Conservation (phyloP, 306 rosid genomes). For the Crotalaria pallida region DNA sequence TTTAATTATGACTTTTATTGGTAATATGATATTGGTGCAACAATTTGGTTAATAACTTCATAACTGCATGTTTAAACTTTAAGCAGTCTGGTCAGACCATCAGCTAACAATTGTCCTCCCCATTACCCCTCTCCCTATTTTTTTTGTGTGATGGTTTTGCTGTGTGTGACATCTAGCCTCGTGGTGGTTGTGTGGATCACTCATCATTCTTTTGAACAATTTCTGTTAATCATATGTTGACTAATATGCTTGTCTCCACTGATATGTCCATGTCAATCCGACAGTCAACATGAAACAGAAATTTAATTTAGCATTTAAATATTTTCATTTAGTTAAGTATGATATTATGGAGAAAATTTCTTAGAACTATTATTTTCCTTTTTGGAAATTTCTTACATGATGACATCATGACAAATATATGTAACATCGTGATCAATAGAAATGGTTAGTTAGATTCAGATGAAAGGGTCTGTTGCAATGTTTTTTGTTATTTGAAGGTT, state of each 20-base stretch:
- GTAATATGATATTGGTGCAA: neutral
- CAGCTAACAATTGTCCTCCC: neutral
- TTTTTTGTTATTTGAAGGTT: neutral
- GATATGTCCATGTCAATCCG: neutral
- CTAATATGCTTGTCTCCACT: neutral
- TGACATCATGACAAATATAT: neutral
- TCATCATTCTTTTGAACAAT: neutral
- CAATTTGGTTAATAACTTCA: neutral
- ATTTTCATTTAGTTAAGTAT: neutral
- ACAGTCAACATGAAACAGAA: neutral
- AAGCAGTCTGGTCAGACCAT: slow-evolving; percentile 1
- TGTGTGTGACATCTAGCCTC: neutral
- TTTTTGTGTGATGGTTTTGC: neutral
- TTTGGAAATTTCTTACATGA: neutral
- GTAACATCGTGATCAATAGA: neutral
- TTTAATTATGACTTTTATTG: neutral
- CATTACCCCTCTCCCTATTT: neutral
- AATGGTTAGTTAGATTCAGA: neutral
- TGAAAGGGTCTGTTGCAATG: neutral
- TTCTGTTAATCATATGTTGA: neutral
- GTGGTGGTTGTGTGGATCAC: neutral
- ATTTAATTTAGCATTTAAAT: neutral
- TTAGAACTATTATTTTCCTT: neutral
- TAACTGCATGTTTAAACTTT: neutral
- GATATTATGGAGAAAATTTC: neutral